These are phyloP conservation scores for Acrocalymma vagum DNA, from an alignment of 2,329 filamentous ascomycete species.

Conservation along the genomic window DNA sequence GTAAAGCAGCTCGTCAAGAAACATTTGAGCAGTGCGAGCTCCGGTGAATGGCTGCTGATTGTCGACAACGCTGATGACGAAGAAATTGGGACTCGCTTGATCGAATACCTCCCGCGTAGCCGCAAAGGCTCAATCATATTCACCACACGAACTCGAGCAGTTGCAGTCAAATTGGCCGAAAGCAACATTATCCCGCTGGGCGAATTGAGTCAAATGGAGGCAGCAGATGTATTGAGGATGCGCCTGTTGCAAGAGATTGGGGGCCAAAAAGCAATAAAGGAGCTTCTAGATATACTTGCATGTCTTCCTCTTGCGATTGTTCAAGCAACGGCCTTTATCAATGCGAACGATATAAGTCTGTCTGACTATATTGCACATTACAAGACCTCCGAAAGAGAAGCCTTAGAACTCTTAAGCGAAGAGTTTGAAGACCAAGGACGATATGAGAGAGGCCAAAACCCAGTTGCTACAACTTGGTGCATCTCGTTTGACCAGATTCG, in stretches of 20 bases:
- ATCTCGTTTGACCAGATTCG: constrained; percentile 49
- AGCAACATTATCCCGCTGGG: neutral
- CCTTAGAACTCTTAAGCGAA: constrained; percentile 42
- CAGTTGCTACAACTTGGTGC: constrained; percentile 46
- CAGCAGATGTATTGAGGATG: too few relatives aligned
- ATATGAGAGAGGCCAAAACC: constrained; percentile 26
- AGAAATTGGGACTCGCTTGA: neutral
- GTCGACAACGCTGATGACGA: constrained; percentile 5
- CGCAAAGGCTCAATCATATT: neutral
- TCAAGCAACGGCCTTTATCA: constrained; percentile 49
- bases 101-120: neutral
- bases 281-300: constrained; percentile 30
- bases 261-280: neutral
- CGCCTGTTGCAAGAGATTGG: too few relatives aligned
- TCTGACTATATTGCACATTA: constrained; percentile 44
- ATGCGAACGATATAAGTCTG: constrained; percentile 20
- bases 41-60: constrained; percentile 11
- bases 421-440: constrained; percentile 46
- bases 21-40: neutral
- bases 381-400: constrained; percentile 36
- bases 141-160: neutral
- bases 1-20: neutral
- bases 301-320: constrained; percentile 41
- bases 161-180: constrained; percentile 1
- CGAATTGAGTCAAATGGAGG: constrained; percentile 42